Conservation (phyloP, 495 filamentous ascomycete genomes). For the Neurospora sp. region DNA sequence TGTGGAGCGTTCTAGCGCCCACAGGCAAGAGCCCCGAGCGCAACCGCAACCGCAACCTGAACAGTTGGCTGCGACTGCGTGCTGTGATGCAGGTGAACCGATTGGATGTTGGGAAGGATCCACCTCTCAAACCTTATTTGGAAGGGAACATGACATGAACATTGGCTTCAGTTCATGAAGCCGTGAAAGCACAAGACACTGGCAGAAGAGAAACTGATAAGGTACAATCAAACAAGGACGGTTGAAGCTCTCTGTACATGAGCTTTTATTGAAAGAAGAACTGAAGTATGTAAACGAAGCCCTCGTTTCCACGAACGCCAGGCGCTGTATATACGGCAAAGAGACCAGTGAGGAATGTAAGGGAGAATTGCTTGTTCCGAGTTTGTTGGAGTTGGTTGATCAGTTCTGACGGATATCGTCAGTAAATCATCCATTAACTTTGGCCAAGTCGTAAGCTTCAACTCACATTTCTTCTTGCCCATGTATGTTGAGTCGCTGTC, state of each 20-base stretch:
- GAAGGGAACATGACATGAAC: not conserved
- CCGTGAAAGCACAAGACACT: not conserved
- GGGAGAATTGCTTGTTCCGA: not conserved
- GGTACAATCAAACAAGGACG: not conserved
- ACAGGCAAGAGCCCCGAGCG: not conserved
- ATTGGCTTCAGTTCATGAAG: not conserved
- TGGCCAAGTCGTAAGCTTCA: not conserved
- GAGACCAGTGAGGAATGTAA: not conserved
- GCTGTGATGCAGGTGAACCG: not conserved
- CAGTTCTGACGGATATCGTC: not conserved
- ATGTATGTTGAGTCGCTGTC: conserved; percentile 71
- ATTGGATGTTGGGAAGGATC: not conserved
- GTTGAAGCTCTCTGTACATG: not conserved
- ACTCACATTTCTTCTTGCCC: conserved; percentile 38
- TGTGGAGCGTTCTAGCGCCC: not conserved
- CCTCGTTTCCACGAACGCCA: not conserved
- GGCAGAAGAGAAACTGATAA: not conserved
- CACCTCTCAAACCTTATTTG: not conserved
- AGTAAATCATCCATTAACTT: not conserved
- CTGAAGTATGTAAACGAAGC: not conserved
- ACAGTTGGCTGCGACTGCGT: not conserved
- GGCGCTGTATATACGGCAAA: not conserved
- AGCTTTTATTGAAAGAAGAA: not conserved
- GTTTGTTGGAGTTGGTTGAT: not conserved
- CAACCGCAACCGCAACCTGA: not conserved